Conservation (phyloP, 1,139 yeast species). For the Pichia norvegensis region DNA sequence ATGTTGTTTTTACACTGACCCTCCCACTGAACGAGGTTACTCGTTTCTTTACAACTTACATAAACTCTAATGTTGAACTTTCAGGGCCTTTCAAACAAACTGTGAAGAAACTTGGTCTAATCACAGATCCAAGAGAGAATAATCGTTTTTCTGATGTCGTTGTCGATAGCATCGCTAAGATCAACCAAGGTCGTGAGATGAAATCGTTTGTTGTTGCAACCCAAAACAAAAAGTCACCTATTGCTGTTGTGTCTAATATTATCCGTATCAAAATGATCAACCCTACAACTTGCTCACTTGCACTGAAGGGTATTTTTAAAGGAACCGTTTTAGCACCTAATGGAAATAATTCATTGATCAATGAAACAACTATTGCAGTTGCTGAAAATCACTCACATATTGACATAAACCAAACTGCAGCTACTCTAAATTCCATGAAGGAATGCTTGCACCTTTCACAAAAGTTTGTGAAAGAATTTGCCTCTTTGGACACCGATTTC, state of each 20-base stretch:
- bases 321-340: neutral
- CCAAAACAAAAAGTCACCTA: neutral
- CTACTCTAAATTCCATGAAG: neutral
- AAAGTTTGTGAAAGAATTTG: neutral
- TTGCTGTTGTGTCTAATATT: slow-evolving; percentile 4
- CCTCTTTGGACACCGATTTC: slow-evolving; percentile 12
- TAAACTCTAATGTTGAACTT: neutral
- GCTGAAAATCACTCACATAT: neutral
- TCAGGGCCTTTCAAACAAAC: neutral
- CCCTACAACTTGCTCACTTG: slow-evolving; percentile 4
- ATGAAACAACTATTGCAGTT: neutral
- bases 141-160: neutral
- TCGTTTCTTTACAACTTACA: neutral
- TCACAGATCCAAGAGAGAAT: neutral
- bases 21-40: neutral
- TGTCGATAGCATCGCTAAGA: neutral
- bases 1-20: neutral
- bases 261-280: slow-evolving; percentile 1
- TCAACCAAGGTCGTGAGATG: neutral
- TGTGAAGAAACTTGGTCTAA: neutral
- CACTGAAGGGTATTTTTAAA: slow-evolving; percentile 5
- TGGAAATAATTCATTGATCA: too few species aligned
- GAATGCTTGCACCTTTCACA: neutral
- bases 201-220: neutral
- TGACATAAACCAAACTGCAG: neutral